Percentiles rank a stretch among this genome's conserved stretches.
Evolutionary conservation across 768 basidiomycete genomes (phyloP).

Genomic region (Crassisporium funariophilum): DNA sequence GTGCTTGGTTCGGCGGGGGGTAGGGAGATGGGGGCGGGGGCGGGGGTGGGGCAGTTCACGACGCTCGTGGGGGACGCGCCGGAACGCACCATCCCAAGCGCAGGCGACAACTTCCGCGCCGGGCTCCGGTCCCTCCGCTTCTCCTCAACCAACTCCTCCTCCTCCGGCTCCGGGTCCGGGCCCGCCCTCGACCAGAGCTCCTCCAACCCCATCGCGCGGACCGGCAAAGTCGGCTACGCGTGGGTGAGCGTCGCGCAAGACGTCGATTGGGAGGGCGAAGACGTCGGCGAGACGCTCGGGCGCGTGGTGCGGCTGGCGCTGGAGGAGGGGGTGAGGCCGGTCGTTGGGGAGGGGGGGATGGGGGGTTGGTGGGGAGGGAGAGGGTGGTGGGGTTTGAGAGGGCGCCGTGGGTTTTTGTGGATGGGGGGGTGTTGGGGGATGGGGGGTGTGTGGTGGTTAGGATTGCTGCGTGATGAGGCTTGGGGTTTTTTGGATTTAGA

Average conservation of each 20-base stretch:
- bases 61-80: constrained; percentile 77
- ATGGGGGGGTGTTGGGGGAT: constrained; percentile 37
- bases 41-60: constrained; percentile 65
- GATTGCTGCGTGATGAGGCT: constrained; percentile 43
- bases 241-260: constrained; percentile 84
- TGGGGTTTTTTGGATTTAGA: too few relatives aligned
- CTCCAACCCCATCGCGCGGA: constrained; percentile 20
- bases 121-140: constrained; percentile 73
- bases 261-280: constrained; percentile 81
- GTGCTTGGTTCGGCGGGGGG: constrained; percentile 17
- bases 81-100: constrained; percentile 64
- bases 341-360: constrained; percentile 39
- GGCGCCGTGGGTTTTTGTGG: constrained; percentile 52
- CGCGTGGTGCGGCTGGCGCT: constrained; percentile 43
- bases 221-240: constrained; percentile 65
- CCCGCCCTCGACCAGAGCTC: constrained; percentile 12
- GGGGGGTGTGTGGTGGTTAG: constrained; percentile 49
- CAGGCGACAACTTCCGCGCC: constrained; percentile 72
- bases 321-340: constrained; percentile 46
- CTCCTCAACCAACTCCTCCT: too few relatives aligned
- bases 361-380: constrained; percentile 17
- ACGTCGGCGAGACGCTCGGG: constrained; percentile 56
- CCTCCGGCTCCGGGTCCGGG: constrained; percentile 9
- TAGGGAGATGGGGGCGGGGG: constrained; percentile 17
- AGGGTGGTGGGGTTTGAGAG: constrained; percentile 56